These are phyloP conservation scores for Heracleum sosnowskyi DNA, from an alignment of 129 eudicot species.

Conservation along the genomic window DNA sequence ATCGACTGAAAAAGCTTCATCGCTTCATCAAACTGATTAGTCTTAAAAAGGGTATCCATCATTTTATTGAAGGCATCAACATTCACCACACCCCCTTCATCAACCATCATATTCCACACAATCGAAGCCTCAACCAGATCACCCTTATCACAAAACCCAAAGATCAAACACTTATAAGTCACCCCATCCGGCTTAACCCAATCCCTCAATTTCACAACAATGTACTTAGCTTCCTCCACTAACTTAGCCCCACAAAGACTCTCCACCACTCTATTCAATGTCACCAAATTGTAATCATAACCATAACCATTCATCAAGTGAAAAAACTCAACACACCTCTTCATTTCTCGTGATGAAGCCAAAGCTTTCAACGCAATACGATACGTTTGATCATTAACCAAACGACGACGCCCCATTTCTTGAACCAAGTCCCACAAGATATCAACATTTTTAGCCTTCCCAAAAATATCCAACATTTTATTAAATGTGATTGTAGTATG, in stretches of 20 bases:
- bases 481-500: constrained; percentile 65
- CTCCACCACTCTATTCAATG: constrained; percentile 53
- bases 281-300: constrained; percentile 44
- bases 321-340: constrained; percentile 71
- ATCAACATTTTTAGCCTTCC: constrained; percentile 68
- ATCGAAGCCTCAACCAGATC: constrained; percentile 69
- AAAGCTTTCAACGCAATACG: constrained; percentile 45
- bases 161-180: constrained; percentile 67
- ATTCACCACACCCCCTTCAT: constrained; percentile 49
- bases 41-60: constrained; percentile 56
- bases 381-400: constrained; percentile 46
- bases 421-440: constrained; percentile 52
- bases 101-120: constrained; percentile 80
- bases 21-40: constrained; percentile 41
- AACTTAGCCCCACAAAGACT: constrained; percentile 48
- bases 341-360: constrained; percentile 72
- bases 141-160: constrained; percentile 79
- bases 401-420: constrained; percentile 29
- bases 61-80: constrained; percentile 47
- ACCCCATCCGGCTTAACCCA: constrained; percentile 42
- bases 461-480: constrained; percentile 68
- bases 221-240: constrained; percentile 59
- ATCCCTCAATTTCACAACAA: constrained; percentile 61
- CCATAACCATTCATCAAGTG: constrained; percentile 66
- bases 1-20: constrained; percentile 54